These are phyloP conservation scores for Paecilomyces formosus DNA, from an alignment of 2,329 filamentous ascomycete genomes.

Conservation along the genomic window DNA sequence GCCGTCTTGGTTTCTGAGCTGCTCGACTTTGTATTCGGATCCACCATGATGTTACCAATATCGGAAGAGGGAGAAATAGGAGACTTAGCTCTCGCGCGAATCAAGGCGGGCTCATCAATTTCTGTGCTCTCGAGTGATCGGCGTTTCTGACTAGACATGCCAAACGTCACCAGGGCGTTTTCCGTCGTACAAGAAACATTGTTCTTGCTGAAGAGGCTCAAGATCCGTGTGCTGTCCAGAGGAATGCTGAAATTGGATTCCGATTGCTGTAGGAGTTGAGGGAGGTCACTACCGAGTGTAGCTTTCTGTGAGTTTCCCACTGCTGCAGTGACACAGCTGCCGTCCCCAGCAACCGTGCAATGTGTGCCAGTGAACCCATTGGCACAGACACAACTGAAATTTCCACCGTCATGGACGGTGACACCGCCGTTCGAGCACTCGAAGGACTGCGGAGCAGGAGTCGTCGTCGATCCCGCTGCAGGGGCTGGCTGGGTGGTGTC, in stretches of 20 bases:
- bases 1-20: conserved; percentile 5
- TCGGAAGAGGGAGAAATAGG: neutral
- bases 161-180: conserved; percentile 82
- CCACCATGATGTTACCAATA: neutral
- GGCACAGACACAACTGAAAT: conserved; percentile 80
- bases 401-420: conserved; percentile 58
- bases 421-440: conserved; percentile 75
- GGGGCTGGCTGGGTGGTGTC: conserved; percentile 24
- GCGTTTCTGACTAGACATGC: conserved; percentile 41
- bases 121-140: conserved; percentile 9
- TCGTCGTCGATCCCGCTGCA: conserved; percentile 20
- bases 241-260: conserved; percentile 66
- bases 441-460: conserved; percentile 52
- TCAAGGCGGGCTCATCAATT: neutral
- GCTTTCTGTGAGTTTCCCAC: conserved; percentile 51
- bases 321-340: conserved; percentile 48
- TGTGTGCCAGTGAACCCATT: conserved; percentile 71
- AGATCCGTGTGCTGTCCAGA: conserved; percentile 60
- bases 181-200: conserved; percentile 76
- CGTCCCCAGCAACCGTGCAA: conserved; percentile 45
- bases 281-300: conserved; percentile 73
- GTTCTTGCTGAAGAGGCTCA: conserved; percentile 67
- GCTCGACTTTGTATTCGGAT: neutral
- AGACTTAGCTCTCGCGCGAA: neutral
- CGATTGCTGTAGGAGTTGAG: conserved; percentile 61